A percentile compares a stretch with the other conserved stretches of the same genome.
Evolutionary conservation across 176 grass and related monocot species (phyloP).

Genomic region (Eleusine indica): DNA sequence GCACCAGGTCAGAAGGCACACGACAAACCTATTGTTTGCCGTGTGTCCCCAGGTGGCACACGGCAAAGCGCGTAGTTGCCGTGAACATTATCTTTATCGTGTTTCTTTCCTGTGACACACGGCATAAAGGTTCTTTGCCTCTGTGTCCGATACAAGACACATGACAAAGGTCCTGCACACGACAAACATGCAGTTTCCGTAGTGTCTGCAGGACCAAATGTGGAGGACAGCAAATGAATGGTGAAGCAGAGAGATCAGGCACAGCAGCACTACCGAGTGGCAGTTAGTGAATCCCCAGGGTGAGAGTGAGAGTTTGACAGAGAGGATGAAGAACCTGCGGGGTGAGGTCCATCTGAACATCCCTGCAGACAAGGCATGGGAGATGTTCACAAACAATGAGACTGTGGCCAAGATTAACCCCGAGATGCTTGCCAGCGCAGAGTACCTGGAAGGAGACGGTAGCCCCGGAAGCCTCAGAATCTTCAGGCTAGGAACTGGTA

Average conservation of each 20-base stretch:
- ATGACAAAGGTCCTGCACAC: too few relatives aligned
- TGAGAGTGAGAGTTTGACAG: not conserved
- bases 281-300: too few relatives aligned
- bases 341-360: slow-evolving; percentile 54
- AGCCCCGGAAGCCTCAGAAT: slow-evolving; percentile 46
- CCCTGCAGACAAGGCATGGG: slow-evolving; percentile 56
- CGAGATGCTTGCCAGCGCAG: slow-evolving; percentile 47
- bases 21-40: too few relatives aligned
- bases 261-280: not conserved
- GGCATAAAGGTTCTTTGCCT: too few relatives aligned
- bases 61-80: too few relatives aligned
- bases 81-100: too few relatives aligned
- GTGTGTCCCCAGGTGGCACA: too few relatives aligned
- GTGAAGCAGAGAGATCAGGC: not conserved
- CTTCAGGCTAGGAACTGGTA: slow-evolving; percentile 57
- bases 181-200: too few relatives aligned
- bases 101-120: too few relatives aligned
- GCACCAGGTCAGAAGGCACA: too few relatives aligned
- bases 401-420: slow-evolving; percentile 45
- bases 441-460: slow-evolving; percentile 56
- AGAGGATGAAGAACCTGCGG: slow-evolving; percentile 41
- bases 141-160: too few relatives aligned
- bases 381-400: slow-evolving; percentile 55
- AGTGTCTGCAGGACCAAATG: not conserved
- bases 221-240: slow-evolving; percentile 22